A percentile compares a stretch with the other conserved stretches of the same genome.
Conservation (phyloP, 1,284 basidiomycete species). For the Entoloma clypeatum region DNA sequence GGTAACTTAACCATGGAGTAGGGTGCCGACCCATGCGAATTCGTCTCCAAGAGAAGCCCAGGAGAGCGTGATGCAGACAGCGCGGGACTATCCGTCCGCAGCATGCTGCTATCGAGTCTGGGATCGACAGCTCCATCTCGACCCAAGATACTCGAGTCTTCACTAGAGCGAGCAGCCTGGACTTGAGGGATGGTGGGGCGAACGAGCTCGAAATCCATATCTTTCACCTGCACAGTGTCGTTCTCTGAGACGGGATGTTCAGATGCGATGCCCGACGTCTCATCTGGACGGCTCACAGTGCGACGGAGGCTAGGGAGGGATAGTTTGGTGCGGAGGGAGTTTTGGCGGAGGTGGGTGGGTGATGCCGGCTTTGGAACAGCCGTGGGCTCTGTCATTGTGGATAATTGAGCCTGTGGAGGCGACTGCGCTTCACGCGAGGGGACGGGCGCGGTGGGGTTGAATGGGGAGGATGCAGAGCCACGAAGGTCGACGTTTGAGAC, state of each 20-base stretch:
- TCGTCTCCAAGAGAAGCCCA: slow-evolving; percentile 16
- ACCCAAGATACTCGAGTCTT: slow-evolving; percentile 45
- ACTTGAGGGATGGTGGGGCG: slow-evolving; percentile 49
- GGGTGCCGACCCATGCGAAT: slow-evolving; percentile 5
- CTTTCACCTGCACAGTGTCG: slow-evolving; percentile 60
- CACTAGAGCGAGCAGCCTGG: slow-evolving; percentile 44
- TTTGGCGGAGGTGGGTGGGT: slow-evolving; percentile 26
- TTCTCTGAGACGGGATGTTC: slow-evolving; percentile 17
- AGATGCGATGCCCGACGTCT: slow-evolving; percentile 28
- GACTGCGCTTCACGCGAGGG: too few species aligned
- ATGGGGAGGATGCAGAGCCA: too few species aligned
- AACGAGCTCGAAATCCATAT: slow-evolving; percentile 77
- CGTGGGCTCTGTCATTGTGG: too few species aligned
- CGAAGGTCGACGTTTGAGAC: too few species aligned
- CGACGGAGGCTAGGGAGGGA: slow-evolving; percentile 57
- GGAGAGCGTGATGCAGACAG: slow-evolving; percentile 35
- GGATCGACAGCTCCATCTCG: slow-evolving; percentile 31
- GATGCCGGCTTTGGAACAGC: slow-evolving; percentile 24
- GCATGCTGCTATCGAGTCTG: slow-evolving; percentile 25
- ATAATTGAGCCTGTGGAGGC: too few species aligned
- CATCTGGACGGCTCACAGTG: slow-evolving; percentile 35
- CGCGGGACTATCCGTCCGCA: slow-evolving; percentile 50
- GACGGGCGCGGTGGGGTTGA: too few species aligned
- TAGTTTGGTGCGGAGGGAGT: slow-evolving; percentile 52
- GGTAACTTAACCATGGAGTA: slow-evolving; percentile 2